These are phyloP conservation scores for Epichloe gansuensis DNA, from an alignment of 2,329 filamentous ascomycete genomes.

Conservation along the genomic window DNA sequence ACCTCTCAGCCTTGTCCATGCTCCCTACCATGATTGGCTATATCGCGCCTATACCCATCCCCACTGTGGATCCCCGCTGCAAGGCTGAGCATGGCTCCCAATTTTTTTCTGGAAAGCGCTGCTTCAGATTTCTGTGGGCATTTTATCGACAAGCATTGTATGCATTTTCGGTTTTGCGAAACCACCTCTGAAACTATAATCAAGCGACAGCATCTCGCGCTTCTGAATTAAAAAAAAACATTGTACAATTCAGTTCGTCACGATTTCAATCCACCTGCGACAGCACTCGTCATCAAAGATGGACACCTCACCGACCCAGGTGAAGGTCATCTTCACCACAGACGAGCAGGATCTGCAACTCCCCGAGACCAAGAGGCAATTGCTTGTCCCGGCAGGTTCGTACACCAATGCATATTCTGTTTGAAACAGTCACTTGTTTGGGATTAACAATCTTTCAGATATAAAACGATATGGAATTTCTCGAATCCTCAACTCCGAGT, in stretches of 20 bases:
- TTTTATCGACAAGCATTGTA: neutral
- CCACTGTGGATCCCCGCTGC: neutral
- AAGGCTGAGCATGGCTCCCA: neutral
- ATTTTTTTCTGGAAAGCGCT: neutral
- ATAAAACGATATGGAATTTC: constrained; percentile 60
- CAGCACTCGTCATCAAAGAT: constrained; percentile 12
- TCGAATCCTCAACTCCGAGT: constrained; percentile 57
- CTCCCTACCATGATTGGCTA: neutral
- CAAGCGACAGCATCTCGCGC: no score
- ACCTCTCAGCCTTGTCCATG: neutral
- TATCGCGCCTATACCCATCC: neutral
- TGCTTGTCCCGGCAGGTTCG: constrained; percentile 48
- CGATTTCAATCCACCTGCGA: neutral
- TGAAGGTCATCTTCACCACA: constrained; percentile 57
- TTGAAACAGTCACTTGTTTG: no score
- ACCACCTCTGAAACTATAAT: no score
- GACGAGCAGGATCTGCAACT: constrained; percentile 48
- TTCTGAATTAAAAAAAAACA: no score
- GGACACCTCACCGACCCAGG: constrained; percentile 35
- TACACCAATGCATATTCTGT: neutral
- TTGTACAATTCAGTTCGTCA: no score
- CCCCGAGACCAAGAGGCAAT: constrained; percentile 46
- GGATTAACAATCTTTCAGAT: constrained; percentile 26
- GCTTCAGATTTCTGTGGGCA: neutral
- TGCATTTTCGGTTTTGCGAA: neutral